Percentiles rank a stretch among this genome's conserved stretches.
Conservation (phyloP, 1,139 yeast species). For the Hyphopichia fennica region DNA sequence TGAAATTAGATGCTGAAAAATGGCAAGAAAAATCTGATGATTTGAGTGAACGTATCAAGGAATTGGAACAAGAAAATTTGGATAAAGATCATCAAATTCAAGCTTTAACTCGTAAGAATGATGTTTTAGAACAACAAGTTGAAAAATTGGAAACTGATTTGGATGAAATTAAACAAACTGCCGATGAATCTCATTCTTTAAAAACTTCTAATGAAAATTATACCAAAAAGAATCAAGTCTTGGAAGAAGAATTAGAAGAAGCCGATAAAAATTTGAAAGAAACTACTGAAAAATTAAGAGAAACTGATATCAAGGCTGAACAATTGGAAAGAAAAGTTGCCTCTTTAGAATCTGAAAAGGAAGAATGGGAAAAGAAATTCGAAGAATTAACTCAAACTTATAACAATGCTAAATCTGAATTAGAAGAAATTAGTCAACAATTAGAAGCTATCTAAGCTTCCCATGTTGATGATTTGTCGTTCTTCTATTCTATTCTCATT, state of each 20-base stretch:
- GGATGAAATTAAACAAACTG: constrained; percentile 79
- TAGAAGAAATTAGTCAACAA: constrained; percentile 92
- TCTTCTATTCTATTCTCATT: neutral
- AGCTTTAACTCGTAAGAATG: constrained; percentile 89
- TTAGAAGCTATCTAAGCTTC: constrained; percentile 74
- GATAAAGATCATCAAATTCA: constrained; percentile 96
- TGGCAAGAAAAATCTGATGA: constrained; percentile 98
- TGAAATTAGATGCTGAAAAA: constrained; percentile 92
- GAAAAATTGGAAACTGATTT: constrained; percentile 84
- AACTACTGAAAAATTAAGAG: constrained; percentile 92
- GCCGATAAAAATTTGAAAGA: constrained; percentile 91
- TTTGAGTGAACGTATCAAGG: constrained; percentile 75
- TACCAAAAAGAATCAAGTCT: constrained; percentile 86
- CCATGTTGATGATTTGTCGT: no score
- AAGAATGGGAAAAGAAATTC: constrained; percentile 85
- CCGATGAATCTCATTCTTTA: constrained; percentile 89
- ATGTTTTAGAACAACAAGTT: constrained; percentile 84
- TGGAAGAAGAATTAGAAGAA: constrained; percentile 93
- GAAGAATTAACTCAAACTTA: constrained; percentile 86
- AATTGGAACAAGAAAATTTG: constrained; percentile 84
- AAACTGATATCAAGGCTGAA: constrained; percentile 95
- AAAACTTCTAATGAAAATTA: constrained; percentile 88
- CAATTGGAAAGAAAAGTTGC: constrained; percentile 94
- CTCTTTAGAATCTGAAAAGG: constrained; percentile 89
- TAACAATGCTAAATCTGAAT: constrained; percentile 81